A percentile compares a stretch with the other conserved stretches of the same genome.
Evolutionary conservation across 345 rosid genomes (phyloP).

Genomic region (Psidium guajava): DNA sequence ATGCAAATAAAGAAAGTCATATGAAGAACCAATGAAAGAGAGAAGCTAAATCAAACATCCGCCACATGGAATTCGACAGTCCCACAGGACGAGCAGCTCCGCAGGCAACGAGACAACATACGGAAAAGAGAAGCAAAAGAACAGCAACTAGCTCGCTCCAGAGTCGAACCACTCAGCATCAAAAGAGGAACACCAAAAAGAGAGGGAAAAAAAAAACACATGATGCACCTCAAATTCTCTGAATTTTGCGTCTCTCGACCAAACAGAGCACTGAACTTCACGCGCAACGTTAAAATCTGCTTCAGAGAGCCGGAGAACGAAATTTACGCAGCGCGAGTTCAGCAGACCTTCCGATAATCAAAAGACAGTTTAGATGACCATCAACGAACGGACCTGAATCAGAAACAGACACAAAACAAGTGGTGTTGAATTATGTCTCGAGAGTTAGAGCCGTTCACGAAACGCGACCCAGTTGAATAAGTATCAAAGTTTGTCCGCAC

Average conservation of each 20-base stretch:
- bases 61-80: not conserved
- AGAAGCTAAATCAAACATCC: not conserved
- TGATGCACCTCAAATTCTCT: not conserved
- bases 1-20: not conserved
- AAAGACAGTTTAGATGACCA: conserved; percentile 44
- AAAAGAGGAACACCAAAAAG: not conserved
- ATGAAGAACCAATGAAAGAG: not conserved
- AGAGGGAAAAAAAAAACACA: not conserved
- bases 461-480: no score
- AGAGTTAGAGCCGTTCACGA: no score
- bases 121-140: not conserved
- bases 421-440: not conserved
- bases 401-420: not conserved
- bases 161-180: not conserved
- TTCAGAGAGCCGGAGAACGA: not conserved
- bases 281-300: not conserved
- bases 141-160: not conserved
- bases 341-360: not conserved
- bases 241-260: not conserved
- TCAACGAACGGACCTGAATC: conserved; percentile 24
- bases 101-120: not conserved
- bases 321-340: not conserved
- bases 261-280: not conserved
- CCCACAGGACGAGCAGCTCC: not conserved
- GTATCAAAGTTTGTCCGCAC: no score